Evolutionary conservation across 352 stramenopile species (phyloP).

Genomic region (Pythium aristosporum): DNA sequence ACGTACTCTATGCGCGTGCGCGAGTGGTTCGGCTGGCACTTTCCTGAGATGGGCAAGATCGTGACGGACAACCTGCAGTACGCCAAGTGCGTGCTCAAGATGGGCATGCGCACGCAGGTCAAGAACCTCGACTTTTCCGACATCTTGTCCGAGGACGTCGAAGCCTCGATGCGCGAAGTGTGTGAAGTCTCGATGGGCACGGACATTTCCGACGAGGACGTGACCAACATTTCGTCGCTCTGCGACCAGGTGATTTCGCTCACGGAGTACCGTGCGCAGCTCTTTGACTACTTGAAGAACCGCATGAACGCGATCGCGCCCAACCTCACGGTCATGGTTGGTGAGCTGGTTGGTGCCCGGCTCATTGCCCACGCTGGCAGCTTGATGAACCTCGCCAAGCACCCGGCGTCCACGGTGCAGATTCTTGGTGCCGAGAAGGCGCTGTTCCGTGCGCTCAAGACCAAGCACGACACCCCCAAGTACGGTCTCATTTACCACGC

Average conservation of each 20-base stretch:
- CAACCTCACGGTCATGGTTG: slow-evolving; percentile 99
- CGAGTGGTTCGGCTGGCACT: slow-evolving; percentile 99
- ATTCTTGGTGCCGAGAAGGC: slow-evolving; percentile 99
- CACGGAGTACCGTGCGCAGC: slow-evolving; percentile 91
- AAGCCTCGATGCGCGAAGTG: slow-evolving; percentile 96
- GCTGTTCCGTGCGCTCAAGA: slow-evolving; percentile 99
- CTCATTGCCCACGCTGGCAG: slow-evolving; percentile 99
- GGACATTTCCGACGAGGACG: slow-evolving; percentile 98
- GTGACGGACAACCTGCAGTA: slow-evolving; percentile 99
- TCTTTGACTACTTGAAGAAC: slow-evolving; percentile 99
- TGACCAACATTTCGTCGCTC: slow-evolving; percentile 95
- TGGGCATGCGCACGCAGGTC: slow-evolving; percentile 92
- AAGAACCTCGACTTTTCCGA: slow-evolving; percentile 93
- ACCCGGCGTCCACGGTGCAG: slow-evolving; percentile 97
- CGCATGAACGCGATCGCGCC: slow-evolving; percentile 99
- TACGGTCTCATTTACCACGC: slow-evolving; percentile 99
- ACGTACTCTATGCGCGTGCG: slow-evolving; percentile 99
- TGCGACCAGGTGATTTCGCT: slow-evolving; percentile 91
- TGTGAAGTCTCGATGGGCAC: slow-evolving; percentile 99
- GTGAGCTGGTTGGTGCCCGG: slow-evolving; percentile 97
- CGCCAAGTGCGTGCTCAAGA: slow-evolving; percentile 96
- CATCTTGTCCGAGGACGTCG: slow-evolving; percentile 89
- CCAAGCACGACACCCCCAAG: slow-evolving; percentile 99
- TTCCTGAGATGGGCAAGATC: slow-evolving; percentile 97
- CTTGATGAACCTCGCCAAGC: slow-evolving; percentile 99